Evolutionary conservation across 371 early-diverging fungal species (phyloP), one percentile per base, ranked within the genome.

Genomic region (Mucor irregularis): DNA sequence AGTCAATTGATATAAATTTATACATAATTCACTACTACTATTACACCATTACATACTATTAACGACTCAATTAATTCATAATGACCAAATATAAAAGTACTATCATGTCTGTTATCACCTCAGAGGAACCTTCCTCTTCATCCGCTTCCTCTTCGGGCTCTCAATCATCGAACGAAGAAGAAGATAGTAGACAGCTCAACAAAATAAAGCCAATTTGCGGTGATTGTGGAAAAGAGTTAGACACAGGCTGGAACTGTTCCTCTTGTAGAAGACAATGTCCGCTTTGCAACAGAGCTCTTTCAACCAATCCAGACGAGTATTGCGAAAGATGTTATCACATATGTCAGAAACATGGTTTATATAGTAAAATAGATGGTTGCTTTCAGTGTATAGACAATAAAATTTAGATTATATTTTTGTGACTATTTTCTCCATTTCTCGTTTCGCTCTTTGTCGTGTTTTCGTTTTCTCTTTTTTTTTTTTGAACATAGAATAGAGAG

Each of bases 191-290:
- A 19, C 38, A 52, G 33, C 53, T 48, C 1, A 39, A 48, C 24
- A 22, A 38, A 21, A 38, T 34, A n/a, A 22, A 29, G 24, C 35
- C 59, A 4, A 19, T 59, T 19, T 63, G 74, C 25, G 42, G 42
- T 42, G 71, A 63, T 44, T 73, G 74, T 45, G 74, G 74, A 7
- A 48, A 49, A 45, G 10, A 25, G 22, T 53, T 73, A 37, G 58
- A 65, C n/a, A 61, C 55, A 38, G 68, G 63, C 7, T 73, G 74
- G 74, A 31, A 56, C 17, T 73, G 74, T 38, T 45, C 33, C 4
- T 35, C 34, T n/a, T 73, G 74, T 42, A 62, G 74, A 46, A 55
- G 58, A 14, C 59, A 57, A 13, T 73, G 74, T 35, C 37, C 68
- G 4, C 16, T 56, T 21, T 73, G 74, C 34, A 61, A 73, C 29